Evolutionary conservation across 2,329 filamentous ascomycete genomes (phyloP).

Genomic region (Colletotrichum sp.): DNA sequence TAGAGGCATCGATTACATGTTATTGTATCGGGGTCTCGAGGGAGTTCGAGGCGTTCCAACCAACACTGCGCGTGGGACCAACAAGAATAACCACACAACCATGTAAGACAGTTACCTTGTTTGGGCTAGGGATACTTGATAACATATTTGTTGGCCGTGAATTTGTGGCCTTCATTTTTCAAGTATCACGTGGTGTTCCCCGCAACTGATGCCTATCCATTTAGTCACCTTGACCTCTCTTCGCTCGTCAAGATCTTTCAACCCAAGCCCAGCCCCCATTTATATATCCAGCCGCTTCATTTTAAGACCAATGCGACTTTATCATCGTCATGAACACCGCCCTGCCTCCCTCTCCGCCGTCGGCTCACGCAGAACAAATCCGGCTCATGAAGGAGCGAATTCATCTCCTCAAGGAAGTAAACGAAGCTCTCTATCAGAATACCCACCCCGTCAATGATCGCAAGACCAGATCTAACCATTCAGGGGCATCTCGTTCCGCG

Average conservation of each 20-base stretch:
- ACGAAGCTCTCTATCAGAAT: not conserved
- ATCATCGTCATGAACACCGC: not conserved
- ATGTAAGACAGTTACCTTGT: not conserved
- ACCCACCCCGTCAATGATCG: not conserved
- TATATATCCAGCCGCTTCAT: no score
- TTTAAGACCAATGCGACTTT: no score
- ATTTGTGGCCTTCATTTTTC: not conserved
- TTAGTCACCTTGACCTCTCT: not conserved
- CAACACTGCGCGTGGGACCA: not conserved
- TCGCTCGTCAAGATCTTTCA: no score
- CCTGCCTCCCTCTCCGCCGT: not conserved
- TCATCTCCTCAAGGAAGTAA: rapidly evolving
- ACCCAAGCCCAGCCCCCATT: no score
- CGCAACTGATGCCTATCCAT: not conserved
- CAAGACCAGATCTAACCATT: not conserved
- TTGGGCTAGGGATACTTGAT: no score
- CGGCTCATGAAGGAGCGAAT: not conserved
- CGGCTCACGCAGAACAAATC: not conserved
- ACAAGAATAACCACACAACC: not conserved
- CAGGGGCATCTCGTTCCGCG: not conserved
- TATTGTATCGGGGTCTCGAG: no score
- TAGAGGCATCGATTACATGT: not conserved
- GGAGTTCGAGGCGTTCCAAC: not conserved
- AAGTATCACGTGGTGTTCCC: not conserved
- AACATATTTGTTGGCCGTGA: no score